phyloP scores from a whole-genome alignment of 805 yeast species.

The Barnettozyma populi region DNA sequence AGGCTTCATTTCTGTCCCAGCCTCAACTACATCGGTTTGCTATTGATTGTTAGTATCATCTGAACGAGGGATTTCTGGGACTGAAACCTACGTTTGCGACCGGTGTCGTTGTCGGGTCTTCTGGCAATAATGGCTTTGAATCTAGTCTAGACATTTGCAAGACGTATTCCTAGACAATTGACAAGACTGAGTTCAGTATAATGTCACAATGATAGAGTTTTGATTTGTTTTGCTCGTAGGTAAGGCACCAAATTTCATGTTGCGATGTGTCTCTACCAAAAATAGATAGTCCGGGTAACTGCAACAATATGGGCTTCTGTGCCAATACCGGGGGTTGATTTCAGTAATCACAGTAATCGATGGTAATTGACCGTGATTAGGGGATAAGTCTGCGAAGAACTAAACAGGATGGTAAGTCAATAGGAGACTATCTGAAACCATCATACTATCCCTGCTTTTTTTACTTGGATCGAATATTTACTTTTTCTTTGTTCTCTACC shows the following conservation, averaged over 20 bases:
- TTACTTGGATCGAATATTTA: too few relatives aligned
- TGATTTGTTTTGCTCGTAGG: neutral
- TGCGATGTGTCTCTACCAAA: neutral
- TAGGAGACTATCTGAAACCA: too few relatives aligned
- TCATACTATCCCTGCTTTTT: neutral
- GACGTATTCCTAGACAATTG: neutral
- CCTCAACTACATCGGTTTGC: constrained; percentile 20
- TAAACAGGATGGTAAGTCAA: neutral
- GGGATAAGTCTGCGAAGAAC: neutral
- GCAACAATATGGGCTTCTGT: neutral
- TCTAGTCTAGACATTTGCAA: neutral
- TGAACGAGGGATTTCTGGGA: neutral
- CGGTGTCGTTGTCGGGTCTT: constrained; percentile 14
- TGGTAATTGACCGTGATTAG: neutral
- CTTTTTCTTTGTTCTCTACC: neutral
- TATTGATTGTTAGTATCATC: constrained; percentile 12
- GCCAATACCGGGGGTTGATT: too few relatives aligned
- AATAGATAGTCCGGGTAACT: neutral
- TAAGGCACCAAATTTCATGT: neutral
- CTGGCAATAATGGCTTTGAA: constrained; percentile 11
- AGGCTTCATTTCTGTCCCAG: constrained; percentile 5
- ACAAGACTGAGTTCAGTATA: neutral
- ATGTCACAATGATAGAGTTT: neutral
- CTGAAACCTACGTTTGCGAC: constrained; percentile 17
- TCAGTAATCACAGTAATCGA: neutral